phyloP scores from a whole-genome alignment of 345 rosid genomes.

The Raphanus sativus region DNA sequence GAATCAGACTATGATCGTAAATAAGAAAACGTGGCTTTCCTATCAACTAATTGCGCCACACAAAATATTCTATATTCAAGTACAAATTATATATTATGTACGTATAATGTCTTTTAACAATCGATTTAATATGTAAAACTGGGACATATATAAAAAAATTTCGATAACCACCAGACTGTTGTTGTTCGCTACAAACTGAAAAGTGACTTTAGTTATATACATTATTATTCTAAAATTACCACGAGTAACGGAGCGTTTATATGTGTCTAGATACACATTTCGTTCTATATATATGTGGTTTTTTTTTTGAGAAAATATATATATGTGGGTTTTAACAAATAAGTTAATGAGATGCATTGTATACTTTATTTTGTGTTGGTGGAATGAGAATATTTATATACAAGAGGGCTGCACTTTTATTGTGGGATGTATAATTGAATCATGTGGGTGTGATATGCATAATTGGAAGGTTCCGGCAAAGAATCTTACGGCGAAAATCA shows the following conservation, averaged over 20 bases:
- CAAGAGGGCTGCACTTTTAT: slow-evolving; percentile 43
- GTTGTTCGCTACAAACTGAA: not conserved
- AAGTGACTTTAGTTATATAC: not conserved
- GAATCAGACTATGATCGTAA: not conserved
- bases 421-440: slow-evolving; percentile 45
- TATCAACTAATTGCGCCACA: not conserved
- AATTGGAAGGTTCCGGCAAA: slow-evolving; percentile 42
- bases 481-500: slow-evolving; percentile 28
- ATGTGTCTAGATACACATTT: slow-evolving; percentile 37
- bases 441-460: slow-evolving; percentile 43
- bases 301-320: not conserved
- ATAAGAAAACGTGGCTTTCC: not conserved
- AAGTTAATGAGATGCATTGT: not conserved
- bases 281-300: not conserved
- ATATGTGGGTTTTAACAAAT: not conserved
- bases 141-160: not conserved
- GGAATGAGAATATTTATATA: slow-evolving; percentile 33
- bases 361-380: slow-evolving; percentile 24
- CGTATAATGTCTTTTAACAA: not conserved
- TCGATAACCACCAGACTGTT: not conserved
- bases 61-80: not conserved
- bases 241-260: slow-evolving; percentile 13
- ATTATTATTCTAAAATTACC: not conserved
- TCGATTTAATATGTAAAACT: not conserved
- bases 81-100: not conserved